A percentile compares a stretch with the other conserved stretches of the same genome.
Conservation (phyloP, 805 yeast species). For the Sungouiella blattae region DNA sequence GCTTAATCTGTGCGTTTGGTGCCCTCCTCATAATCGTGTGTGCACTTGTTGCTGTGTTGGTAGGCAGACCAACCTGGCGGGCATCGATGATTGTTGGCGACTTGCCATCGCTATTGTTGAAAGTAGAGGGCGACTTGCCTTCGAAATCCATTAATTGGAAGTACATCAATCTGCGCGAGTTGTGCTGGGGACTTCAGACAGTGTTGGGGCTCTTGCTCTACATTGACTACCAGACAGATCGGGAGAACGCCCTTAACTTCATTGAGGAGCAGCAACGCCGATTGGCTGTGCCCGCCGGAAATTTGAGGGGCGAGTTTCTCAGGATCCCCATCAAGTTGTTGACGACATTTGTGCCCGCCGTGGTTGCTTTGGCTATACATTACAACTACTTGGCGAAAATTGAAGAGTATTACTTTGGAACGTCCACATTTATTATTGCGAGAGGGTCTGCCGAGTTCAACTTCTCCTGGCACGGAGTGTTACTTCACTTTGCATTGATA, state of each 20-base stretch:
- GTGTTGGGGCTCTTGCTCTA: conserved; percentile 2
- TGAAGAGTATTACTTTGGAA: conserved; percentile 8
- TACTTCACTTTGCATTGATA: conserved; percentile 7
- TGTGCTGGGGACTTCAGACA: conserved; percentile 8
- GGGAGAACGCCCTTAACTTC: conserved; percentile 4
- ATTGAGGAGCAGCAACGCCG: conserved; percentile 7
- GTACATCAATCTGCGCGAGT: conserved; percentile 6
- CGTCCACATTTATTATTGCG: not conserved
- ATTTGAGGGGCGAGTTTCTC: not conserved
- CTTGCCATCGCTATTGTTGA: not conserved
- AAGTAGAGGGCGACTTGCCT: not conserved
- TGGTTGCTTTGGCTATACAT: conserved; percentile 1
- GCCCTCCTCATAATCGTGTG: conserved; percentile 25
- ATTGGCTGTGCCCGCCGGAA: not conserved
- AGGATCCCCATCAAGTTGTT: not conserved
- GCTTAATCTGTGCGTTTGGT: conserved; percentile 47
- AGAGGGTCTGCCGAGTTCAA: not conserved
- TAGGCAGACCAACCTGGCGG: conserved; percentile 21
- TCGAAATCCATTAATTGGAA: conserved; percentile 3
- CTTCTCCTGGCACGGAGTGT: conserved; percentile 9
- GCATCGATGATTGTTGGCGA: conserved; percentile 3
- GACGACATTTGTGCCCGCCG: not conserved
- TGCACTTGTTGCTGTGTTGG: conserved; percentile 18
- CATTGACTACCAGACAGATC: conserved; percentile 4
- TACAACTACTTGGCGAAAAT: conserved; percentile 2